phyloP scores from a whole-genome alignment of 768 basidiomycete genomes.

The Suillus weaverae region DNA sequence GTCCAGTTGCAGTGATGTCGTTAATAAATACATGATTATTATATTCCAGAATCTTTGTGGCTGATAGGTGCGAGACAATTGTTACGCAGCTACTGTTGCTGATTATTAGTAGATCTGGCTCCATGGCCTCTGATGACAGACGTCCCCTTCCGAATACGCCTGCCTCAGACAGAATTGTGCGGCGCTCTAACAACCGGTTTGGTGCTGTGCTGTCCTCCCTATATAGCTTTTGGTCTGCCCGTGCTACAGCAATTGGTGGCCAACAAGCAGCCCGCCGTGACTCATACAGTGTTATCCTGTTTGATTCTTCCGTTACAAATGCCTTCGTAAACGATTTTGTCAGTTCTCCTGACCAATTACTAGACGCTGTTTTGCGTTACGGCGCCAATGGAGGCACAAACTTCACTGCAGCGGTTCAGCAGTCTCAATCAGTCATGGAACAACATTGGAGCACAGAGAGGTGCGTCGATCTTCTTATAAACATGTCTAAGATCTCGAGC shows the following conservation, averaged over 20 bases:
- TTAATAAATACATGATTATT: not conserved
- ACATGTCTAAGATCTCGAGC: too few species aligned
- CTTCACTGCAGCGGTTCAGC: slow-evolving; percentile 40
- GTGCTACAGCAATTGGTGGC: slow-evolving; percentile 37
- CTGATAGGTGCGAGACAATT: slow-evolving; percentile 37
- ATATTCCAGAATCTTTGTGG: slow-evolving; percentile 47
- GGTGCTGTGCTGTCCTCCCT: slow-evolving; percentile 61
- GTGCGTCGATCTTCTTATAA: slow-evolving; percentile 15
- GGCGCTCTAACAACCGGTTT: slow-evolving; percentile 45
- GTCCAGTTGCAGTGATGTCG: too few species aligned
- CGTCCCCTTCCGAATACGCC: slow-evolving; percentile 47
- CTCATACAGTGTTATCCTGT: slow-evolving; percentile 56
- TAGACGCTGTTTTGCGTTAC: slow-evolving; percentile 36
- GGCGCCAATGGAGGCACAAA: slow-evolving; percentile 37
- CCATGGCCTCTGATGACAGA: slow-evolving; percentile 45
- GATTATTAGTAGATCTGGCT: slow-evolving; percentile 34
- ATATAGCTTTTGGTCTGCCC: slow-evolving; percentile 57
- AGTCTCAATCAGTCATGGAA: slow-evolving; percentile 41
- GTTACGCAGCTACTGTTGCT: too few species aligned
- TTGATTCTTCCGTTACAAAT: slow-evolving; percentile 27
- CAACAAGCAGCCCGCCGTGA: slow-evolving; percentile 41
- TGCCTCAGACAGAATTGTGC: slow-evolving; percentile 36
- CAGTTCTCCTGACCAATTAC: slow-evolving; percentile 44
- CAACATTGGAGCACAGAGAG: slow-evolving; percentile 51
- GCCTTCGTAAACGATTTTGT: slow-evolving; percentile 47